Base-by-base conservation (phyloP, 2,329 filamentous ascomycete genomes). In the Botrytis medusae region DNA sequence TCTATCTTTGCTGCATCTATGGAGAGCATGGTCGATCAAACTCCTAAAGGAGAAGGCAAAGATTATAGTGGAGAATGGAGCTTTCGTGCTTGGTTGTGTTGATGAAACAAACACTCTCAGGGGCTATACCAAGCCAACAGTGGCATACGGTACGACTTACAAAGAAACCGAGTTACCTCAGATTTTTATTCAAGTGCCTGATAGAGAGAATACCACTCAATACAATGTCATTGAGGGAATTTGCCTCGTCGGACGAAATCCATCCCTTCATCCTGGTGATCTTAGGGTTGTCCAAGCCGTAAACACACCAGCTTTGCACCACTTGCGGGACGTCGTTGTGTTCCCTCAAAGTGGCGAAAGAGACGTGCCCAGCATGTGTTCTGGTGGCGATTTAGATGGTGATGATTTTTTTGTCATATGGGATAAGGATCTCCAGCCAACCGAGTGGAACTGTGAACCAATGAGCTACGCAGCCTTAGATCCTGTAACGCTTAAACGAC, bases 321-420 rank as follows among this genome's bases (percentile, higher is more conserved):
- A 98, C 78, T 85, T 98, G 6, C 91, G 88, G 73, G 91, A 98
- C 79, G 93, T 97, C 0, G 91, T 98, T 1, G 94, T 98, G 0
- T 91, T 99, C 67, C 93, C 96, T 0, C 89, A 93, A 51, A 91
- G 85, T 0, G 95, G 95, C 0, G 94, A 98, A 79, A 87, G 92
- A 25, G 94, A 97, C 75, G 84, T 99, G 34, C 90, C 95, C 0
- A 94, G 92, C 79, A 98, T 98, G 95, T 94, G 96, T 76, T 97
- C 96, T 6, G 96, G 96, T 2, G 96, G 96, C 0, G 96, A 99
- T 79, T 87, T 99, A 0, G 96, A 99, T 79, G 96, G 96, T 0
- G 96, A 99, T 78, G 96, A 99, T 80, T 99, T 94, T 80, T 91
- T 98, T 72, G 90, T 98, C 8, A 92, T 98, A 63, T 99, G 96